Conservation (phyloP, 1,284 basidiomycete genomes). For the Taiwanofungus camphoratus region DNA sequence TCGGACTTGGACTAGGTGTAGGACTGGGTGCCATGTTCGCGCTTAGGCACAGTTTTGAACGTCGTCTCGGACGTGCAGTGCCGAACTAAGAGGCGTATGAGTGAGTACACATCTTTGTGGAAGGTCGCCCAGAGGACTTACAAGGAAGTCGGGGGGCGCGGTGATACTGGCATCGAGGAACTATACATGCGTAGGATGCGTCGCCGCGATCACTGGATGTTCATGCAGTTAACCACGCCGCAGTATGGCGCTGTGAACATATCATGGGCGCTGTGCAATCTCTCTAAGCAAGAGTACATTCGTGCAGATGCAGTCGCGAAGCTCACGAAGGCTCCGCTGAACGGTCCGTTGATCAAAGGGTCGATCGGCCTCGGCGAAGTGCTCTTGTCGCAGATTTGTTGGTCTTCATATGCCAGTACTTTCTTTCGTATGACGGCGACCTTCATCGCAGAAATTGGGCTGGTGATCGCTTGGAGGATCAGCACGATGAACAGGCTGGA, state of each 20-base stretch:
- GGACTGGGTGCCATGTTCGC: too few relatives aligned
- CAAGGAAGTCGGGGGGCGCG: not conserved
- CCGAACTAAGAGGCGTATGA: too few relatives aligned
- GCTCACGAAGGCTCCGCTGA: not conserved
- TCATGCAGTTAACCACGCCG: not conserved
- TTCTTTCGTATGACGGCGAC: not conserved
- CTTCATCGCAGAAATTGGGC: not conserved
- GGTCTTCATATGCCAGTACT: not conserved
- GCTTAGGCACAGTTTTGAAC: too few relatives aligned
- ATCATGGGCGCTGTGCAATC: not conserved
- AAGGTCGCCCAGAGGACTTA: too few relatives aligned
- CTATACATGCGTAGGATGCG: not conserved
- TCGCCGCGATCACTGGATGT: not conserved
- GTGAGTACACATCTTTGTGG: too few relatives aligned
- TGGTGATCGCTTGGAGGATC: not conserved
- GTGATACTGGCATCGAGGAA: not conserved
- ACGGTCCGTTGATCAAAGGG: not conserved
- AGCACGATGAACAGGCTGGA: not conserved
- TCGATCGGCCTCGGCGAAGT: not conserved
- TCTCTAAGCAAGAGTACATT: not conserved
- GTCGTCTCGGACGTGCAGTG: too few relatives aligned
- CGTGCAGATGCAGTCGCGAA: not conserved
- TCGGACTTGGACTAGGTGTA: too few relatives aligned
- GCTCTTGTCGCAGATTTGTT: not conserved
- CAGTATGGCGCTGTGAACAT: not conserved